Base-by-base conservation (phyloP, 2,329 filamentous ascomycete genomes). In the Cladophialophora bantiana region DNA sequence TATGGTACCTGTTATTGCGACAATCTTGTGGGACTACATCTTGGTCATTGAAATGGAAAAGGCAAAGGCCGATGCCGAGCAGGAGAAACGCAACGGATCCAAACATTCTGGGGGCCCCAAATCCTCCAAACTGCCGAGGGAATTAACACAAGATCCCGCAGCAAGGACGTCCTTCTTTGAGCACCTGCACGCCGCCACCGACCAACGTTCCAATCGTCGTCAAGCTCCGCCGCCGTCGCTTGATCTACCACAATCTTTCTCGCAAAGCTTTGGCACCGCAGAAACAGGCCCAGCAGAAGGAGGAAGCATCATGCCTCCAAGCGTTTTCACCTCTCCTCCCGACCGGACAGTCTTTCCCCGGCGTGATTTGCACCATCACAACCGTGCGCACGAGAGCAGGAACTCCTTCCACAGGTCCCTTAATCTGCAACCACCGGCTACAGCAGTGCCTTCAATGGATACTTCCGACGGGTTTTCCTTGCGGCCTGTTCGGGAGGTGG, bases 1-100 rank as follows among this genome's bases (percentile, higher is more conserved):
- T 79, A 97, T 99, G 92, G 95, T 99, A 3, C 95, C 95, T 1
- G 95, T 99, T 74, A 97, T 99, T 74, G 95, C 95, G 63, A 98
- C 95, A 56, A 97, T 99, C 62, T 88, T 99, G 68, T 93, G 97
- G 81, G 98, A 98, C 80, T 99, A 99, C 81, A 94, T 97, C 82
- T 93, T 96, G 77, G 93, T 97, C 67, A 89, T 97, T 71, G 94
- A 98, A 74, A 94, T 93, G 79, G 92, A 91, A 77, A 90, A 92
- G 69, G 92, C 95, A 77, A 92, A 92, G 80, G 89, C 89, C 35
- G 93, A 97, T 76, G 86, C 88, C 62, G 95, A 96, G 75, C 85
- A 88, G 73, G 83, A 85, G 53, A 73, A 74, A 38, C 78, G 80
- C 35, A 73, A 80, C 50, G 77, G 76, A 64, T 68, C 75, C 10